Percentiles rank a stretch among this genome's conserved stretches.
phyloP scores from a whole-genome alignment of 2,329 filamentous ascomycete species.

The Ophiostoma ips region DNA sequence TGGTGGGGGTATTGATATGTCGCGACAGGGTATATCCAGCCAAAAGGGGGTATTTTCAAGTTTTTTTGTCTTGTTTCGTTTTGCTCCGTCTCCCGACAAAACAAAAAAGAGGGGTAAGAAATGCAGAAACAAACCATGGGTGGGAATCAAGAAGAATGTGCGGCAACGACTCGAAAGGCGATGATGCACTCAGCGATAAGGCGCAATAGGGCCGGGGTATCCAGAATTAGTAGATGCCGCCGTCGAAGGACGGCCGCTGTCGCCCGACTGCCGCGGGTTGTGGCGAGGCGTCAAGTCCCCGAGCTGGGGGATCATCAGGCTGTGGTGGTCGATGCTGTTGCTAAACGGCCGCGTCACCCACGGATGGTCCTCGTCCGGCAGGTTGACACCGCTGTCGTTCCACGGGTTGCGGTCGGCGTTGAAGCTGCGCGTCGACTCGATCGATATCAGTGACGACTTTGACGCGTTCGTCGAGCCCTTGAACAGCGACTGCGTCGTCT shows the following conservation, averaged over 20 bases:
- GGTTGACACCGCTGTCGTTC: slow-evolving; percentile 95
- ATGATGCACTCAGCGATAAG: slow-evolving; percentile 55
- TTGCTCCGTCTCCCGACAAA: slow-evolving; percentile 7
- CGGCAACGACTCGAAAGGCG: no score
- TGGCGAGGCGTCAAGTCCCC: slow-evolving; percentile 78
- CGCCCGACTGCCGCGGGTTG: slow-evolving; percentile 69
- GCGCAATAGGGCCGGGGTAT: slow-evolving; percentile 86
- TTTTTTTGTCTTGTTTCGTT: slow-evolving; percentile 8
- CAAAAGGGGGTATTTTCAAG: slow-evolving; percentile 36
- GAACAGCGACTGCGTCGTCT: slow-evolving; percentile 73
- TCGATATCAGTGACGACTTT: slow-evolving; percentile 88
- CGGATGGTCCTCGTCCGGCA: slow-evolving; percentile 71
- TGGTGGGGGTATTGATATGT: slow-evolving; percentile 23
- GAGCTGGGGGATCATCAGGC: slow-evolving; percentile 48
- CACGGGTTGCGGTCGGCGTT: slow-evolving; percentile 89
- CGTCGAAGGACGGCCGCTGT: slow-evolving; percentile 84
- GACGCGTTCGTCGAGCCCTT: slow-evolving; percentile 84
- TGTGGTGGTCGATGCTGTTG: slow-evolving; percentile 50
- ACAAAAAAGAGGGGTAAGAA: slow-evolving; percentile 16
- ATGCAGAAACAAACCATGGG: slow-evolving; percentile 22
- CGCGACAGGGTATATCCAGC: slow-evolving; percentile 54
- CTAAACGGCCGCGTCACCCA: slow-evolving; percentile 50
- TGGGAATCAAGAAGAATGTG: slow-evolving; percentile 11
- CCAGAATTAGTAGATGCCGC: slow-evolving; percentile 91
- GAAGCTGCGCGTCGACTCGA: slow-evolving; percentile 85